phyloP scores from a whole-genome alignment of 495 filamentous ascomycete species.

The Penicillium lagena region DNA sequence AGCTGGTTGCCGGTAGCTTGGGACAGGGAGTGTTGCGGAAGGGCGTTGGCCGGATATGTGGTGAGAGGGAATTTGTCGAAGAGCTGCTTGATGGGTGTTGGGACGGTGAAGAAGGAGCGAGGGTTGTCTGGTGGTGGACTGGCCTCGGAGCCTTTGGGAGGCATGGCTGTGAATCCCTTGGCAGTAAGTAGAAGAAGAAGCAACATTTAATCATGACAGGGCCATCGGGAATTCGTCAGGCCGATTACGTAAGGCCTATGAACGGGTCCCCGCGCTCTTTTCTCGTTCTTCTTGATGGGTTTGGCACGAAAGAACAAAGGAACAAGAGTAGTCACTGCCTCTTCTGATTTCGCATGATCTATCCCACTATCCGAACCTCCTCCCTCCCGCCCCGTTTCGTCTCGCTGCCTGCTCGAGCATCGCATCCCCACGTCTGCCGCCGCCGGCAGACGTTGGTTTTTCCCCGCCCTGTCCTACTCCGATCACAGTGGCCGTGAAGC shows the following conservation, averaged over 20 bases:
- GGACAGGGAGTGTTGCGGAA: constrained; percentile 58
- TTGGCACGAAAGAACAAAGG: too few species aligned
- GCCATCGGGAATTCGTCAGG: background rate
- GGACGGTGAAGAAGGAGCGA: constrained; percentile 55
- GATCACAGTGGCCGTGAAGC: too few species aligned
- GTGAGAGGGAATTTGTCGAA: constrained; percentile 79
- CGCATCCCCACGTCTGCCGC: too few species aligned
- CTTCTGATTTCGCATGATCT: too few species aligned
- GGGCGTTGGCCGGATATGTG: constrained; percentile 69
- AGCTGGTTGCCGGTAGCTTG: constrained; percentile 50
- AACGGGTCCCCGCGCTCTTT: background rate
- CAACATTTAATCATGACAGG: background rate
- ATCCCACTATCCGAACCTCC: too few species aligned
- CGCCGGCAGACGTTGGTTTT: too few species aligned
- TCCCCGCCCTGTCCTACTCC: too few species aligned
- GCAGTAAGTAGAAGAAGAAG: background rate
- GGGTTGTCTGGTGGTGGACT: constrained; percentile 15
- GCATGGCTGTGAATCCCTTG: constrained; percentile 18
- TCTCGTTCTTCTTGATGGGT: too few species aligned
- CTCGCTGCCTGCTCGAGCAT: too few species aligned
- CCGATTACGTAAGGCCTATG: constrained; percentile 4
- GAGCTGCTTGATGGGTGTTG: constrained; percentile 67
- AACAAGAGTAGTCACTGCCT: background rate
- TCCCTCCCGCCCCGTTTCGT: too few species aligned
- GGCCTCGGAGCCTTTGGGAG: constrained; percentile 21